phyloP scores from a whole-genome alignment of 495 filamentous ascomycete genomes.

The Penicillium simplicissimum region DNA sequence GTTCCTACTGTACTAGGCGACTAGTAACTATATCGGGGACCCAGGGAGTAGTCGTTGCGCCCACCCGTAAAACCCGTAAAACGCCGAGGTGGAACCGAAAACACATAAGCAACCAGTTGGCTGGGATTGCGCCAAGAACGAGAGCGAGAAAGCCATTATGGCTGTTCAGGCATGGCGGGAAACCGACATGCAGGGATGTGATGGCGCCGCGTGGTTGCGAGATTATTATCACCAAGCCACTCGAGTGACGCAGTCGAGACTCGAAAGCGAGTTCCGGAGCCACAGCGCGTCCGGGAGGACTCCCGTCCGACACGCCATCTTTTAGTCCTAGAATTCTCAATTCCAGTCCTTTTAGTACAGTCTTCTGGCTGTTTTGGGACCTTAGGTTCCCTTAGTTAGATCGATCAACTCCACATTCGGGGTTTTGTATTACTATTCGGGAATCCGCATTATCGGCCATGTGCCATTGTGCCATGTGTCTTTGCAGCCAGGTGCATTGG shows the following conservation, averaged over 20 bases:
- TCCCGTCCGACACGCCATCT: background rate
- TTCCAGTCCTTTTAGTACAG: too few relatives aligned
- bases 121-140: background rate
- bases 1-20: too few relatives aligned
- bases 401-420: slow-evolving; percentile 6
- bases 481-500: background rate
- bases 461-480: slow-evolving; percentile 7
- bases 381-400: background rate
- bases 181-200: slow-evolving; percentile 2
- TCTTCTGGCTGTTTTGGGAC: too few relatives aligned
- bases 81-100: background rate
- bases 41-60: background rate
- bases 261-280: background rate
- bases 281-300: slow-evolving; percentile 1
- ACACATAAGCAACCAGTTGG: background rate
- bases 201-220: slow-evolving; percentile 2
- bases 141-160: background rate
- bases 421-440: background rate
- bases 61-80: background rate
- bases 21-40: too few relatives aligned
- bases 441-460: slow-evolving; percentile 7
- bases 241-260: background rate
- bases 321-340: background rate
- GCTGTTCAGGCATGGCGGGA: background rate
- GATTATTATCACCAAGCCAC: background rate